Evolutionary conservation across 495 filamentous ascomycete genomes (phyloP), one percentile per base, ranked within the genome.

Genomic region (Astrothelium subdiscretum): DNA sequence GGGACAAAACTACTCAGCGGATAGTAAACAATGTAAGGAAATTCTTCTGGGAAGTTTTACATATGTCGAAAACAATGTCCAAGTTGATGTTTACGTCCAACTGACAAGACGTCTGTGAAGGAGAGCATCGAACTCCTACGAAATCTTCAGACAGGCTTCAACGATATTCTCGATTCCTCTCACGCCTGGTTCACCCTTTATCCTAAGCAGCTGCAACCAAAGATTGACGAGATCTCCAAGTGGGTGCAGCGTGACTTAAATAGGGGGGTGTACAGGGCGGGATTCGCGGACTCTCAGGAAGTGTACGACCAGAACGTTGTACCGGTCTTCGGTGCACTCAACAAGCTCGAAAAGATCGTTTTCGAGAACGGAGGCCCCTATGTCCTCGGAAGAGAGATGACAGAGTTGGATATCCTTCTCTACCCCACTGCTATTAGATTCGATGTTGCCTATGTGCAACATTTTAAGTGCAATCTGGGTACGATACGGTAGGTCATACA

Each of bases 381-480:
- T 62, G 62, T 84, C 0, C 69, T 84, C 0, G 79, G 79, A 1
- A 60, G 66, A 11, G 61, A 72, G 29, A 63, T 80, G 61, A 83
- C 81, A 0, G 81, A 83, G 62, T 63, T 81, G 6, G 81, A 84
- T 67, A 65, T 83, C 54, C 71, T 75, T 22, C 62, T 75, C 1
- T 84, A 81, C 67, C 70, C 75, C 6, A 84, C 78, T 12, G 43
- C 82, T 32, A 67, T 82, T 27, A 73, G 80, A 18, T 68, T 68
- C 62, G 66, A 70, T 44, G 62, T 70, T 10, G 76, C 80, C 2
- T 84, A 83, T 65, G 76, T 79, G 4, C 78, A 81, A 69, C 79
- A 83, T 66, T 84, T 84, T 72, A 83, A 83, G 69, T 80, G 78
- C 64, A 84, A 81, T 61, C 62, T 82, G 18, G 78, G 79, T 10